Evolutionary conservation across 805 yeast species (phyloP), one percentile per base, ranked within the genome.

Genomic region (Kluyveromyces lactis): DNA sequence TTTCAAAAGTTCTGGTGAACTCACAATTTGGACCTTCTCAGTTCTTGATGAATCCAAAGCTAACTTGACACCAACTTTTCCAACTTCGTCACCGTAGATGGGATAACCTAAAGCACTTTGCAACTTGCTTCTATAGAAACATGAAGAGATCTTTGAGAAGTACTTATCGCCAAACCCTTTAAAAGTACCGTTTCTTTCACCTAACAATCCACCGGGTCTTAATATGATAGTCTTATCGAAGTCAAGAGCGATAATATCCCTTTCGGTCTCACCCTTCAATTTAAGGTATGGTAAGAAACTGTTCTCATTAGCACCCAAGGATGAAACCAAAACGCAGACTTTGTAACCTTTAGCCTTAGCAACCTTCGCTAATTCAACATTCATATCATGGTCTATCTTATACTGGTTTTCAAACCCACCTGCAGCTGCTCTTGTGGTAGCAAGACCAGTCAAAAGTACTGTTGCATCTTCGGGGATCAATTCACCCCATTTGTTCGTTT

Each of bases 231-330:
- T 77, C 39, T 76, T 68, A n/a, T 78, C 79, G 58, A 86, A 87
- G 19, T 68, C 71, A 42, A 86, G 65, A 0, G 65, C 77, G 32
- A 68, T 60, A 8, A 87, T 64, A 34, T 76, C 86, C 33, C 77
- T 72, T 55, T 87, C 96, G 36, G 83, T 66, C 38, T 78, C 73
- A 21, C 95, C 95, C 56, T 87, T 87, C 60, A 81, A 69, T 48
- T 69, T 69, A 32, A 74, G 38, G 51, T 86, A 87, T 4, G 79
- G 71, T 31, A 84, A 66, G n/a, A 49, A 49, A 0, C 95, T 82
- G 26, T 53, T 48, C 0, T 72, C 50, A 42, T 64, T 66, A 0
- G 95, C 86, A n/a, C 86, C 86, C 0, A 52, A 37, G 2, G 87
- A 65, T 3, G 87, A 77, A 4, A 87, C 71, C 11, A 87, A 55